Conservation (phyloP, 2,329 filamentous ascomycete species). For the Arthrobotrys iridis region DNA sequence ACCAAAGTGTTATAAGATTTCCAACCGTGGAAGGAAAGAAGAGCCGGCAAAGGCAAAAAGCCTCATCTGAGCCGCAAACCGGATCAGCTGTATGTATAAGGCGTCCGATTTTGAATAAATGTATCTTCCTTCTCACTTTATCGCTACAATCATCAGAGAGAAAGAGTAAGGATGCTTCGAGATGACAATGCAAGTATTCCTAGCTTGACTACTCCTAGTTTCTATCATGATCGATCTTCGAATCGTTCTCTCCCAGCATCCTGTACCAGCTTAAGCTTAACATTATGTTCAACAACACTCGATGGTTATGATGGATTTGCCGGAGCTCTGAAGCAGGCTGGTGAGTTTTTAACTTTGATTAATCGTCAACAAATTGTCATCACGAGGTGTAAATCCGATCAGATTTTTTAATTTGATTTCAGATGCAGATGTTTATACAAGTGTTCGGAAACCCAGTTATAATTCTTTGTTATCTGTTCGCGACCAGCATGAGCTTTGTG, state of each 20-base stretch:
- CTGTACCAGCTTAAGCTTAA: neutral
- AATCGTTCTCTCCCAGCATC: neutral
- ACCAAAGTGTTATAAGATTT: conserved; percentile 9
- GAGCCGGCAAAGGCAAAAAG: neutral
- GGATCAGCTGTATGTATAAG: neutral
- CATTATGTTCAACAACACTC: neutral
- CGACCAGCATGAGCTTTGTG: neutral
- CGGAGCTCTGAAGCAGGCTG: neutral
- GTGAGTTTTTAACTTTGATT: conserved; percentile 2
- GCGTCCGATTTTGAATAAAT: conserved; percentile 1
- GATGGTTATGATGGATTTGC: neutral
- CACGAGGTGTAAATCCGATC: neutral
- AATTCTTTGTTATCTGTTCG: neutral
- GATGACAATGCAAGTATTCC: neutral
- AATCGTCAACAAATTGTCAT: neutral
- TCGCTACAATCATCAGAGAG: neutral
- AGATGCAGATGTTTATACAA: neutral
- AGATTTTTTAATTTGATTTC: neutral
- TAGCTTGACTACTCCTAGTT: neutral
- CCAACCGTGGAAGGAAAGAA: neutral
- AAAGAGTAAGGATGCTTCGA: neutral
- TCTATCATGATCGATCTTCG: neutral
- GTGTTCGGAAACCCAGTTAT: neutral
- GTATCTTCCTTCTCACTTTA: neutral
- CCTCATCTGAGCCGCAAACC: neutral